Percentiles rank a stretch among this genome's conserved stretches.
Conservation (phyloP, 768 basidiomycete species). For the Tephrocybe sp. region DNA sequence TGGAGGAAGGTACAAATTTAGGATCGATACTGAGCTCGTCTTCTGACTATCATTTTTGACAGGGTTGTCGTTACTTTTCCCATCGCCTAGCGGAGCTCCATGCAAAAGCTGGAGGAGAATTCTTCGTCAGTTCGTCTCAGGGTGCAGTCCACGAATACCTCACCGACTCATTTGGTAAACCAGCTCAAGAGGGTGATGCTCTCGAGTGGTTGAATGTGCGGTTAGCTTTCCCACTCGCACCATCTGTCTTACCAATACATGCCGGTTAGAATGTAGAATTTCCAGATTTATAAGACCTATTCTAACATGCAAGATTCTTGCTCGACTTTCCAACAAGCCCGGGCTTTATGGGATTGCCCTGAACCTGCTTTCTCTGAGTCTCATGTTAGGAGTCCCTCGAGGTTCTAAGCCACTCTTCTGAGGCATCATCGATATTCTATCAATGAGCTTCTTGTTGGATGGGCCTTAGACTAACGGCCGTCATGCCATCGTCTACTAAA, state of each 20-base stretch:
- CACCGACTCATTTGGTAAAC: constrained; percentile 44
- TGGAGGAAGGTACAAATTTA: constrained; percentile 51
- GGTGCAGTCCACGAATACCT: constrained; percentile 79
- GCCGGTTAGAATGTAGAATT: no score
- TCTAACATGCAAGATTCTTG: no score
- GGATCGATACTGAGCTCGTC: neutral
- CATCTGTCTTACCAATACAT: neutral
- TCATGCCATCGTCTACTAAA: no score
- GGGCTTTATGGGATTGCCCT: no score
- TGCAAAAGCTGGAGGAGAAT: constrained; percentile 82
- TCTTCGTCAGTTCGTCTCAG: constrained; percentile 65
- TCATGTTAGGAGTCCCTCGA: no score
- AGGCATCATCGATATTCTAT: no score
- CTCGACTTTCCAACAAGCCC: no score
- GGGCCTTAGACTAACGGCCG: no score
- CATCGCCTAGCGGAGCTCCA: constrained; percentile 66
- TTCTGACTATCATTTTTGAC: constrained; percentile 7
- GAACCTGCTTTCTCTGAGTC: no score
- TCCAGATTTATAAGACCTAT: no score
- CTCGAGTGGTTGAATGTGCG: constrained; percentile 78
- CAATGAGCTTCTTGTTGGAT: no score
- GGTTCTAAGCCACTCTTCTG: no score
- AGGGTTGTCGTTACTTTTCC: constrained; percentile 70
- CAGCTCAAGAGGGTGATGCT: constrained; percentile 44
- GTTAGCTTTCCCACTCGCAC: constrained; percentile 75